phyloP scores from a whole-genome alignment of 495 filamentous ascomycete species.

The Penicillium parvum region DNA sequence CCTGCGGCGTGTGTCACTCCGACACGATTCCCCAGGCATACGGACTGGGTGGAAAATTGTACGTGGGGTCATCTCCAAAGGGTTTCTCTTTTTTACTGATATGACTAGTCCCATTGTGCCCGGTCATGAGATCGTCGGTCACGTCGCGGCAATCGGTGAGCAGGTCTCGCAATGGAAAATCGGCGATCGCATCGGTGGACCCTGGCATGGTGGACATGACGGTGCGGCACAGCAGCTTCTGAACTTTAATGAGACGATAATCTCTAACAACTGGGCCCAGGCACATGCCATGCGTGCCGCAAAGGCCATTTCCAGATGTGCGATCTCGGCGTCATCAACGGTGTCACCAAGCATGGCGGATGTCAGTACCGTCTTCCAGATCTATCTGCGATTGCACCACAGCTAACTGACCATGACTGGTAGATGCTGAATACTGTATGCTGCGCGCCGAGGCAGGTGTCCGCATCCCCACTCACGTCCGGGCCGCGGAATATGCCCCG shows the following conservation, averaged over 20 bases:
- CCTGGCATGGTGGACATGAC: constrained; percentile 54
- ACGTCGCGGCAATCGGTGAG: constrained; percentile 46
- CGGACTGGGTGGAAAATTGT: constrained; percentile 38
- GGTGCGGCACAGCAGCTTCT: constrained; percentile 9
- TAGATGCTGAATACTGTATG: constrained; percentile 58
- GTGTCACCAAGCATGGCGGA: constrained; percentile 48
- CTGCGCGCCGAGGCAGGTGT: constrained; percentile 61
- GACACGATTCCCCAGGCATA: constrained; percentile 38
- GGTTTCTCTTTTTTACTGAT: background rate
- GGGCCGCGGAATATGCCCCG: constrained; percentile 58
- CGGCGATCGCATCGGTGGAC: constrained; percentile 49
- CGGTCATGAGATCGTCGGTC: constrained; percentile 53
- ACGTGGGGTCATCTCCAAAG: constrained; percentile 1
- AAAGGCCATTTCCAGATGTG: constrained; percentile 54
- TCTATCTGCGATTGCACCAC: no score
- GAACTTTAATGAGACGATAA: background rate
- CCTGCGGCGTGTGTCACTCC: constrained; percentile 50
- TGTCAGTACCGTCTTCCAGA: constrained; percentile 25
- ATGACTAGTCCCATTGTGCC: constrained; percentile 40
- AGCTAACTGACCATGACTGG: background rate
- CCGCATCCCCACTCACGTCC: constrained; percentile 51
- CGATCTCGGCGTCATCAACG: constrained; percentile 46
- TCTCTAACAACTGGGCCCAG: constrained; percentile 2
- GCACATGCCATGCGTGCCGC: constrained; percentile 43
- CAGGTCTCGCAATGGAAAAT: constrained; percentile 39